These are phyloP conservation scores for Panicum miliaceum DNA, from an alignment of 176 grass and related monocot species.

Conservation along the genomic window DNA sequence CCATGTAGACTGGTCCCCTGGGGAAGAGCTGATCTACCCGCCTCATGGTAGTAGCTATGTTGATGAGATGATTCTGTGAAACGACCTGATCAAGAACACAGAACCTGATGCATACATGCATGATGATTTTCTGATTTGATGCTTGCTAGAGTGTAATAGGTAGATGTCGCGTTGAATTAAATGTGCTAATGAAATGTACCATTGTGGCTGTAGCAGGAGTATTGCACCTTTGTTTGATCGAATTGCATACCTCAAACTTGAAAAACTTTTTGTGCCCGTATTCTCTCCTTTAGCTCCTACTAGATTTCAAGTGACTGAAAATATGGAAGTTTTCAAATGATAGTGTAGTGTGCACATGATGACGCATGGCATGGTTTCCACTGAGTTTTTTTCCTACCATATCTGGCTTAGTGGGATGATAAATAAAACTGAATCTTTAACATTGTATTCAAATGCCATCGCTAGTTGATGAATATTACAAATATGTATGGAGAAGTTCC, in stretches of 20 bases:
- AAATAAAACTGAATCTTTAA: neutral
- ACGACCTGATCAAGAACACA: neutral
- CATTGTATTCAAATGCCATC: neutral
- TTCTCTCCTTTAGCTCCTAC: neutral
- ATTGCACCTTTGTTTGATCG: neutral
- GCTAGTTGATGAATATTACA: neutral
- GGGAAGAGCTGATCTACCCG: slow-evolving; percentile 28
- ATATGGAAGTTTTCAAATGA: neutral
- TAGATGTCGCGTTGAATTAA: neutral
- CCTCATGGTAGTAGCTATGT: slow-evolving; percentile 16
- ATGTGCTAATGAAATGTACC: neutral
- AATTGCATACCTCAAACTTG: neutral
- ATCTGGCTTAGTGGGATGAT: neutral
- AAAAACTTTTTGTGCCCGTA: neutral
- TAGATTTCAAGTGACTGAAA: neutral
- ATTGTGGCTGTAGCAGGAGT: neutral
- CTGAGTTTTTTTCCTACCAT: neutral
- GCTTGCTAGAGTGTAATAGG: neutral
- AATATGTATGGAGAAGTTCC: neutral
- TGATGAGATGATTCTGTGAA: slow-evolving; percentile 7
- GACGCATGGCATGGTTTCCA: neutral
- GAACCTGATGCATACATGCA: neutral
- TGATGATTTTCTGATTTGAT: neutral
- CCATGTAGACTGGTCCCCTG: neutral
- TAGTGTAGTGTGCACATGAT: neutral